phyloP scores from a whole-genome alignment of 140 eudicot genomes.

The Ambrosia hybrid region DNA sequence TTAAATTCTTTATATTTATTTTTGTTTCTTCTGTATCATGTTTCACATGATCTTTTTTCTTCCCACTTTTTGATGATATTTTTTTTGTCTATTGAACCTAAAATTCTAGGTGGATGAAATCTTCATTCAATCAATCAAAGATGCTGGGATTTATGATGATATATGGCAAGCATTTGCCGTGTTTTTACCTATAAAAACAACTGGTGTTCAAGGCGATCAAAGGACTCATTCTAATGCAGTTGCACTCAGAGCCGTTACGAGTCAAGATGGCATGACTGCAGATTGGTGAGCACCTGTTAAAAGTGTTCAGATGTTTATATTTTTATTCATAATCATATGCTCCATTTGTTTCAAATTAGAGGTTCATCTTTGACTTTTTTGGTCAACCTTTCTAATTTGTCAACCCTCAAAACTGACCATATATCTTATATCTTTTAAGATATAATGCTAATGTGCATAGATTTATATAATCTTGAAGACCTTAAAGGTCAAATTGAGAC shows the following conservation, averaged over 20 bases:
- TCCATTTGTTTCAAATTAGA: background rate
- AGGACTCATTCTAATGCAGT: constrained; percentile 88
- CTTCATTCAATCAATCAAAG: constrained; percentile 80
- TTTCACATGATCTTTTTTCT: constrained; percentile 1
- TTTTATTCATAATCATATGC: no score
- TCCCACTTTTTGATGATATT: background rate
- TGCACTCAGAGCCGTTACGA: constrained; percentile 92
- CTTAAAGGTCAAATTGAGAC: background rate
- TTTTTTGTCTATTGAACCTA: background rate
- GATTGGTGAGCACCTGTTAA: constrained; percentile 58
- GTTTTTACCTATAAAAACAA: constrained; percentile 66
- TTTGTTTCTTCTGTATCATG: background rate
- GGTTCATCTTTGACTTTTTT: background rate
- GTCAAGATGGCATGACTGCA: constrained; percentile 99
- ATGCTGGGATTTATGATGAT: constrained; percentile 82
- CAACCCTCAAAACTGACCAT: background rate
- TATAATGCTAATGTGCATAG: background rate
- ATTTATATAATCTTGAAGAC: background rate
- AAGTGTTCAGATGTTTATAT: no score
- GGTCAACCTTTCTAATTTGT: background rate
- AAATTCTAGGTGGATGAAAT: constrained; percentile 78
- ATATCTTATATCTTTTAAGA: background rate
- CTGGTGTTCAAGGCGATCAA: constrained; percentile 99
- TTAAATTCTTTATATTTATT: no score
- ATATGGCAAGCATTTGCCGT: constrained; percentile 99